A percentile compares a stretch with the other conserved stretches of the same genome.
Conservation (phyloP, 495 filamentous ascomycete species). For the Hypoxylon crocopeplum region DNA sequence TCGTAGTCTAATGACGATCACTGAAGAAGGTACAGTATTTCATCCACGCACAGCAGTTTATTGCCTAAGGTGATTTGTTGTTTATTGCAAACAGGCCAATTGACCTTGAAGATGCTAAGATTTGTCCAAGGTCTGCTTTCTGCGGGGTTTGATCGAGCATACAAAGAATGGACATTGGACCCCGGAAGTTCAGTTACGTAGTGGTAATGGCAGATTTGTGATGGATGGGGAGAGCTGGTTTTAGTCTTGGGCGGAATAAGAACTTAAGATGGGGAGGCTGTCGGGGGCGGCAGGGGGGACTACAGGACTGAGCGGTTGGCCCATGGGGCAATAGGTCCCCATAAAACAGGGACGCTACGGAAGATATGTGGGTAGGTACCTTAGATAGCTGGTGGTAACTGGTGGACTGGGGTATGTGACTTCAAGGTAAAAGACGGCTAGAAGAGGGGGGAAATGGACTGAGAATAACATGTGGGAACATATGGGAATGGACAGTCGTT, state of each 20-base stretch:
- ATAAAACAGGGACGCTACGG: not conserved
- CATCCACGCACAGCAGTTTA: conserved; percentile 24
- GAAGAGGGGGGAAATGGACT: conserved; percentile 32
- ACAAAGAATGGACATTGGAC: conserved; percentile 34
- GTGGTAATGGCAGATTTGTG: not conserved
- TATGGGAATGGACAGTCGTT: too few relatives aligned
- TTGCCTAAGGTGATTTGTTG: conserved; percentile 11
- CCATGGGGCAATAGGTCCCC: too few relatives aligned
- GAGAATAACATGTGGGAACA: conserved; percentile 1
- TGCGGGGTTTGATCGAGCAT: conserved; percentile 36
- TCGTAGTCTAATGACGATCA: conserved; percentile 1
- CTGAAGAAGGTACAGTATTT: conserved; percentile 13
- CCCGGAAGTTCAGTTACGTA: conserved; percentile 34
- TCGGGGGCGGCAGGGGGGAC: too few relatives aligned
- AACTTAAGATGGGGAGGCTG: too few relatives aligned
- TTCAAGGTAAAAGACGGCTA: conserved; percentile 12
- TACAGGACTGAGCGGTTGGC: too few relatives aligned
- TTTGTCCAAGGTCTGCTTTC: conserved; percentile 26
- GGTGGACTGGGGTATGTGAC: too few relatives aligned
- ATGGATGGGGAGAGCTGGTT: not conserved
- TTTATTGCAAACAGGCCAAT: conserved; percentile 35
- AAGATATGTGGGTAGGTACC: conserved; percentile 3
- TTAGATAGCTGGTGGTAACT: too few relatives aligned
- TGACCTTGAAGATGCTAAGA: conserved; percentile 29
- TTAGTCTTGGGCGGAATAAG: not conserved